Base-by-base conservation (phyloP, 2,329 filamentous ascomycete species). In the Stenocarpella maydis region DNA sequence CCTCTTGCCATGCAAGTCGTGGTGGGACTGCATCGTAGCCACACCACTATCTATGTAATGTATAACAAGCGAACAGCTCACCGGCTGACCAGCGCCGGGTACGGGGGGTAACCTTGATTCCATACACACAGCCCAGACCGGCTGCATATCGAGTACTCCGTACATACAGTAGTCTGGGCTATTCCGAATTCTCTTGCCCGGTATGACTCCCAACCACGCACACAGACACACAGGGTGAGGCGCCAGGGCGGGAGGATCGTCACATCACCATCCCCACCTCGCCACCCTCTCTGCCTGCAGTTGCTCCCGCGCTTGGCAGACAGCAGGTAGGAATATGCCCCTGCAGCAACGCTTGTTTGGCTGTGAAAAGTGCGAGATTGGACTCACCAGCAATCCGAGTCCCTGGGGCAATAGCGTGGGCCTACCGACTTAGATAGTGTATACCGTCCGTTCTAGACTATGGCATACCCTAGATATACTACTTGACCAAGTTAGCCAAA, bases 41-140 rank as follows among this genome's bases (percentile, higher is more conserved):
- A 60, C n/a, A n/a, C n/a, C n/a, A n/a, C n/a, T n/a, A n/a, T n/a
- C n/a, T n/a, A n/a, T n/a, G n/a, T n/a, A n/a, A n/a, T n/a, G n/a
- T n/a, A n/a, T n/a, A n/a, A n/a, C n/a, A n/a, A n/a, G n/a, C n/a
- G n/a, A n/a, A n/a, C n/a, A n/a, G n/a, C n/a, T n/a, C n/a, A n/a
- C n/a, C n/a, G n/a, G n/a, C n/a, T n/a, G n/a, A n/a, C n/a, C n/a
- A n/a, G n/a, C n/a, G n/a, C n/a, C n/a, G n/a, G n/a, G n/a, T n/a
- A n/a, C n/a, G n/a, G n/a, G 43, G 58, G 43, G 58, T 43, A 63
- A 63, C 58, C 58, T 49, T 63, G 58, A 63, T 63, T 63, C 58
- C 58, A 63, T 61, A 26, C 37, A 14, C 19, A 26, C 41, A 47
- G 47, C 26, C 41, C 43, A 26, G 41, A 61, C 41, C 17, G 26